Evolutionary conservation across 1,284 basidiomycete species (phyloP), one percentile per base, ranked within the genome.

Genomic region (Leccinum laetum): DNA sequence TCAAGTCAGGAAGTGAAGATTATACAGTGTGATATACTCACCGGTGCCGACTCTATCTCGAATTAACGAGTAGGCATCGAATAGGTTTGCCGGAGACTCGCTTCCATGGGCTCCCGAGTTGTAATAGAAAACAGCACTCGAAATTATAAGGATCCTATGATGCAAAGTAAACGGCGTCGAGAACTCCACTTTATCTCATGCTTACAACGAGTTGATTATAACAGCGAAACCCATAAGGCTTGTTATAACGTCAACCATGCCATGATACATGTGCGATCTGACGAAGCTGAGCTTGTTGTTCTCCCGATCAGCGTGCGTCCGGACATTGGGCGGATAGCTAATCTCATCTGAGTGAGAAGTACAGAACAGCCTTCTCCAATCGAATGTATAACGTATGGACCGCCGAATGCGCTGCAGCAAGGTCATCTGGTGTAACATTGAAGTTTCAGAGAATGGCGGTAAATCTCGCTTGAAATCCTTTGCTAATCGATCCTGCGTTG

Each of bases 141-240:
- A 88, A 55, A 92, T 78, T 41, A 92, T 85, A 37, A 92, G 78
- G 64, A 92, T 91, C 66, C 90, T 92, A 69, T 9, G n/a, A 16
- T 37, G 21, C 49, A 52, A 24, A 44, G 41, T 68, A 60, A 61
- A 65, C 7, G 58, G 5, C 32, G 49, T 21, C 1, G 13, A 56
- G 58, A 57, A 18, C n/a, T 21, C 16, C 41, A 24, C 66, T 26
- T 57, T 0, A 13, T 26, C 24, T 39, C 64, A 61, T 29, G 74
- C 83, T 63, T 68, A 91, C 89, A 94, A 78, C 10, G 92, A 86
- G 77, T 98, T 98, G 77, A 96, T 96, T 24, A 93, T 82, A 13
- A 97, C 88, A 0, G 95, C 95, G 71, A 96, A 89, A 1, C 92
- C 90, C 29, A 96, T 80, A 46, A 97, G 79, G 72, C 84, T 88